Evolutionary conservation across 106 monocot genomes (phyloP), one percentile per base, ranked within the genome.

Genomic region (Gastrodia elata): DNA sequence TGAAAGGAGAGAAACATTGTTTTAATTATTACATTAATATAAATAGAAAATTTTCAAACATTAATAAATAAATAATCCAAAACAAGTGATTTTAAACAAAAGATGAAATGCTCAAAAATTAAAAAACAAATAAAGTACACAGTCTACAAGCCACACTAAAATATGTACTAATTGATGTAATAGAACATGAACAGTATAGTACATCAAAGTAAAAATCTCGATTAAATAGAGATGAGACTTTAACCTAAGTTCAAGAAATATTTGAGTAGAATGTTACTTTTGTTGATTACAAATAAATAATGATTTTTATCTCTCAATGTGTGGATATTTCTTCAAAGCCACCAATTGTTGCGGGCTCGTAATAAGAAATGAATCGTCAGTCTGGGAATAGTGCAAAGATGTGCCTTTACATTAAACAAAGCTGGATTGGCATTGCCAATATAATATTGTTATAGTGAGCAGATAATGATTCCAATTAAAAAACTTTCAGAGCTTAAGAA

Each of bases 1-100:
- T 25, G n/a, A 58, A 58, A 58, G 13, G 9, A 9, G 32, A 61
- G 11, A 27, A 61, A 61, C 32, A 1, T 11, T 27, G 32, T 8
- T 30, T 61, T 52, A 61, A 61, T 61, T 61, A 61, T 61, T 32
- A 61, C 9, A 61, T 33, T 61, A 61, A 9, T 13, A 61, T 32
- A 7, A 61, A 32, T 10, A 30, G 32, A 32, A 61, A 13, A 61
- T 30, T 30, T 61, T 52, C n/a, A 52, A 61, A 30, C 32, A 10
- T 32, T 61, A 11, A 32, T 9, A 26, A n/a, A n/a, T n/a, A n/a
- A n/a, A 61, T 4, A 13, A 61, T 61, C 61, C 28, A 32, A 11
- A 61, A 61, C 27, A 61, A 33, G 32, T 32, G 10, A 13, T 30
- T 11, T 30, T 61, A 10, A 61, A 61, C 27, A 22, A 61, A 61